Evolutionary conservation across 2,329 filamentous ascomycete species (phyloP).

Genomic region (Aspergillus spinulosporus): DNA sequence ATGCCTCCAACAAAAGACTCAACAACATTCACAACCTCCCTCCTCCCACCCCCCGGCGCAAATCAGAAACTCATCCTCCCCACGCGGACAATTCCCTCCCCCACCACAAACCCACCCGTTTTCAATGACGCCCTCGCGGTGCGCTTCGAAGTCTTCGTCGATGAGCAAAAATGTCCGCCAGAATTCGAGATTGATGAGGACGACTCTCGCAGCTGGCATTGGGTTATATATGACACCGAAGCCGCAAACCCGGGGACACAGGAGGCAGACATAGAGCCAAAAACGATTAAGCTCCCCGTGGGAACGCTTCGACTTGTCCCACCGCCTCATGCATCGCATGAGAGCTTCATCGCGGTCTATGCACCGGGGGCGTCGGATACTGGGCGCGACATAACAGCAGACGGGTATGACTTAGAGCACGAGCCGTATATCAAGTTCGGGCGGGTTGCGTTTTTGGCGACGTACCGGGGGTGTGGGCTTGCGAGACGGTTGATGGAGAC

Average conservation of each 20-base stretch:
- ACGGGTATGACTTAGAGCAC: constrained; percentile 50
- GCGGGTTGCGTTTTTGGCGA: constrained; percentile 67
- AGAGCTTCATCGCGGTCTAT: constrained; percentile 31
- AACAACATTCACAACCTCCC: constrained; percentile 12
- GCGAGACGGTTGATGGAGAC: constrained; percentile 66
- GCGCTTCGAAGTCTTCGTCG: constrained; percentile 58
- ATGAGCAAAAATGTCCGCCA: constrained; percentile 57
- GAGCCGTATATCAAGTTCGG: constrained; percentile 84
- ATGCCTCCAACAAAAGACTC: neutral
- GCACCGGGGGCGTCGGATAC: neutral
- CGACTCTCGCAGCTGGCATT: constrained; percentile 78
- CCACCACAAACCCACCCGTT: constrained; percentile 45
- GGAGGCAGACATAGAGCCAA: constrained; percentile 22
- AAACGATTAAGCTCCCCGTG: constrained; percentile 56
- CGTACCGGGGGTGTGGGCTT: constrained; percentile 66
- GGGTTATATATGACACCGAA: constrained; percentile 70
- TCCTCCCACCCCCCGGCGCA: constrained; percentile 30
- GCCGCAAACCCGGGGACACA: constrained; percentile 35
- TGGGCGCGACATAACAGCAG: neutral
- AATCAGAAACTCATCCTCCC: constrained; percentile 27
- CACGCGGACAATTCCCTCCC: constrained; percentile 23
- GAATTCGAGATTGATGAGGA: constrained; percentile 79
- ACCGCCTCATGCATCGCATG: constrained; percentile 70
- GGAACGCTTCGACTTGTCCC: constrained; percentile 80
- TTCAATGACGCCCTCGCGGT: constrained; percentile 64